Evolutionary conservation across 2,329 filamentous ascomycete genomes (phyloP).

Genomic region (Aspergillus tubingensis): DNA sequence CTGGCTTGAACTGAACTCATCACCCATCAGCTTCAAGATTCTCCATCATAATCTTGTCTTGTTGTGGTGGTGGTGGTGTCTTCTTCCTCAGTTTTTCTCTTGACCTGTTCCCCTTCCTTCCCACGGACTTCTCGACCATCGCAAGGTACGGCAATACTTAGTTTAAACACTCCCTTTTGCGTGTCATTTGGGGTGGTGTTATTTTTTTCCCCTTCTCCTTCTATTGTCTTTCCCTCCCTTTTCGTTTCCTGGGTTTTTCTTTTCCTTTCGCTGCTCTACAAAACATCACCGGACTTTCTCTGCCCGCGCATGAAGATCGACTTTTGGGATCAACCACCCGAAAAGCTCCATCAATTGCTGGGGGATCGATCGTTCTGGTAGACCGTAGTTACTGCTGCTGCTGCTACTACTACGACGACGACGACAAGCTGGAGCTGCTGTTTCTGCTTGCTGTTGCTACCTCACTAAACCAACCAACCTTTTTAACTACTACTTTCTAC

Average conservation of each 20-base stretch:
- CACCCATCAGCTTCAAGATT: background rate
- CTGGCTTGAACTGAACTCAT: background rate
- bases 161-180: background rate
- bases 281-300: background rate
- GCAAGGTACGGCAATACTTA: too few relatives aligned
- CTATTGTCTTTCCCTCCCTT: background rate
- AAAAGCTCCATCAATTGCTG: background rate
- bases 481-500: too few relatives aligned
- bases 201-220: background rate
- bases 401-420: too few relatives aligned
- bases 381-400: too few relatives aligned
- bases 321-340: background rate
- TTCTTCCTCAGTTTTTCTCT: conserved; percentile 10
- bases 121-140: background rate
- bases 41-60: background rate
- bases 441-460: too few relatives aligned
- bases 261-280: background rate
- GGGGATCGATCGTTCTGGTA: too few relatives aligned
- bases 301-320: background rate
- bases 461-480: too few relatives aligned
- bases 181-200: background rate
- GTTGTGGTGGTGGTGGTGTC: background rate
- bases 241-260: background rate
- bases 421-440: too few relatives aligned
- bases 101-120: conserved; percentile 11